A percentile compares a stretch with the other conserved stretches of the same genome.
Evolutionary conservation across 2,329 filamentous ascomycete species (phyloP).

Genomic region (Rhynchosporium secalis): DNA sequence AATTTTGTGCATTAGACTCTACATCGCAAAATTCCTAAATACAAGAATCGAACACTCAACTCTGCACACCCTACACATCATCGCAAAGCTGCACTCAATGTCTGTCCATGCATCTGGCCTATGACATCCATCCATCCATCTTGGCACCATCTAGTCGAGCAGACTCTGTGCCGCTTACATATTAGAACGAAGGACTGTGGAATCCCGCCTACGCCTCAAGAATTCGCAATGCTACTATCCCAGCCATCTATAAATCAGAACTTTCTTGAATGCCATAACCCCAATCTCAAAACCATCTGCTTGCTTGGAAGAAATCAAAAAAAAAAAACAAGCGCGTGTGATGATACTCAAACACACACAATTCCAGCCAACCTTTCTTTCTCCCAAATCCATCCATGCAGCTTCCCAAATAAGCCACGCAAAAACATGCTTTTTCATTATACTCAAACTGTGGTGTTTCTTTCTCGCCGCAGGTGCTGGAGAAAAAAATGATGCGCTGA

Average conservation of each 20-base stretch:
- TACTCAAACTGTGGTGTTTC: slow-evolving; percentile 17
- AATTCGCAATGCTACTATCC: neutral
- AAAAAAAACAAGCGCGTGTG: slow-evolving; percentile 7
- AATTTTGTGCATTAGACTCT: slow-evolving; percentile 10
- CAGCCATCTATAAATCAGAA: neutral
- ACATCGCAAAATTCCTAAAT: slow-evolving; percentile 21
- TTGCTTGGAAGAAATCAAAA: neutral
- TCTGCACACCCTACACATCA: slow-evolving; percentile 12
- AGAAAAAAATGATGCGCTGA: slow-evolving; percentile 16
- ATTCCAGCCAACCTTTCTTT: slow-evolving; percentile 3
- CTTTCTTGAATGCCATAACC: neutral
- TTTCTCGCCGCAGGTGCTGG: neutral
- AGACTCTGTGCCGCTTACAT: neutral
- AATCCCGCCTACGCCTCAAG: neutral
- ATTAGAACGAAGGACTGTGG: too few relatives aligned
- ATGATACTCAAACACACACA: slow-evolving; percentile 18
- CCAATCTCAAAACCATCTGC: neutral
- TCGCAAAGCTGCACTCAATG: slow-evolving; percentile 11
- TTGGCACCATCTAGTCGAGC: neutral
- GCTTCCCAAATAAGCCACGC: slow-evolving; percentile 13
- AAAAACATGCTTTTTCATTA: slow-evolving; percentile 6
- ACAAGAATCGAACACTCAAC: slow-evolving; percentile 24
- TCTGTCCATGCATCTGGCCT: slow-evolving; percentile 15
- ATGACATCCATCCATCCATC: slow-evolving; percentile 12
- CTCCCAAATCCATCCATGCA: slow-evolving; percentile 12